Evolutionary conservation across 768 basidiomycete genomes (phyloP).

Genomic region (Strobilomyces dryophilus): DNA sequence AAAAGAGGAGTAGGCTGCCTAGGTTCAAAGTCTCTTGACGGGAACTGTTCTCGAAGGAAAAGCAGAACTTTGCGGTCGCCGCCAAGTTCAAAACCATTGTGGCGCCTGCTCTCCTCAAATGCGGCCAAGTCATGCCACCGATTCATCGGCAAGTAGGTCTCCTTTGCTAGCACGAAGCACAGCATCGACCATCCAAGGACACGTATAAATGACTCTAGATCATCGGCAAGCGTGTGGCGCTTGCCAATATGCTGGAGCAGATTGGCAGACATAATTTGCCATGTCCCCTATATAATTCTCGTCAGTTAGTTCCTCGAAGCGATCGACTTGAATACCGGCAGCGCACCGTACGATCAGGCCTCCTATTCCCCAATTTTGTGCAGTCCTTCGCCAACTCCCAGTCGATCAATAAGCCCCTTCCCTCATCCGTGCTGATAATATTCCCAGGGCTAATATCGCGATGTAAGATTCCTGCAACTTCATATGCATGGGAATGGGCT

Average conservation of each 20-base stretch:
- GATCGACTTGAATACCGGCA: too few species aligned
- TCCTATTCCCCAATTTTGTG: not conserved
- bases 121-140: too few species aligned
- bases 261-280: slow-evolving; percentile 7
- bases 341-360: not conserved
- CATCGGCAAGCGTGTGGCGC: slow-evolving; percentile 24
- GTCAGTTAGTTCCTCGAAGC: too few species aligned
- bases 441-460: slow-evolving; percentile 28
- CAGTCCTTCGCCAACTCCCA: slow-evolving; percentile 19
- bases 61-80: too few species aligned
- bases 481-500: slow-evolving; percentile 23
- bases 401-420: slow-evolving; percentile 22
- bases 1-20: too few species aligned
- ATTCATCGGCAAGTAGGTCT: too few species aligned
- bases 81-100: too few species aligned
- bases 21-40: too few species aligned
- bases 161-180: not conserved
- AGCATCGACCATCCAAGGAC: slow-evolving; percentile 3
- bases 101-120: too few species aligned
- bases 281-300: slow-evolving; percentile 1
- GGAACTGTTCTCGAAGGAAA: too few species aligned
- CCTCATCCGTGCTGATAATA: slow-evolving; percentile 16
- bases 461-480: slow-evolving; percentile 17
- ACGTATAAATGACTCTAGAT: slow-evolving; percentile 31
- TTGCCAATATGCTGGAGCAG: slow-evolving; percentile 18